Conservation (phyloP, 768 basidiomycete genomes). For the Trametes coccinea region DNA sequence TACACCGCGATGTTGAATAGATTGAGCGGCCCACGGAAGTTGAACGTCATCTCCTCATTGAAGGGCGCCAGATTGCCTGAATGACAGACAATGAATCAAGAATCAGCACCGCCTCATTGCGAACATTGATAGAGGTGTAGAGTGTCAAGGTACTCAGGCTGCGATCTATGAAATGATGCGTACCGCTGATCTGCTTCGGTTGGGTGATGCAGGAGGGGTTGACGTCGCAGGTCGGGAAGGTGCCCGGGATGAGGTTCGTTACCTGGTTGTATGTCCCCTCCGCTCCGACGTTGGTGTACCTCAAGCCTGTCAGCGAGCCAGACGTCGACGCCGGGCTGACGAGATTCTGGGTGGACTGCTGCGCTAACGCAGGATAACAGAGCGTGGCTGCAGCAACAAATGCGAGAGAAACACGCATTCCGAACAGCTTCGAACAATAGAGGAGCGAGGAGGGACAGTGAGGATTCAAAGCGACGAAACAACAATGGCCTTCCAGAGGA, state of each 20-base stretch:
- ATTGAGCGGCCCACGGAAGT: slow-evolving; percentile 31
- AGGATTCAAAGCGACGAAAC: not conserved
- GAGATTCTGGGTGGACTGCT: slow-evolving; percentile 18
- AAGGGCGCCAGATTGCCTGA: slow-evolving; percentile 31
- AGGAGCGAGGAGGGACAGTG: not conserved
- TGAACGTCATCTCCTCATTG: slow-evolving; percentile 31
- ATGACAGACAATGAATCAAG: not conserved
- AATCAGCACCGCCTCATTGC: not conserved
- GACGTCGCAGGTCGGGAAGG: slow-evolving; percentile 26
- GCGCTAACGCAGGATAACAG: slow-evolving; percentile 6
- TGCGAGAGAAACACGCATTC: slow-evolving; percentile 10
- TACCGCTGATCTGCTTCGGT: slow-evolving; percentile 21
- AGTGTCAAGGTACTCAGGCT: not conserved
- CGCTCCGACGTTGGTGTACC: slow-evolving; percentile 28
- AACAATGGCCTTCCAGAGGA: slow-evolving; percentile 12
- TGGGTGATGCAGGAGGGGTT: slow-evolving; percentile 28
- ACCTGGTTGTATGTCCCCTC: slow-evolving; percentile 30
- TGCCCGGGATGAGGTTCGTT: slow-evolving; percentile 28
- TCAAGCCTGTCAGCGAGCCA: slow-evolving; percentile 27
- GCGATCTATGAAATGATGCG: not conserved
- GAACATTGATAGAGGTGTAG: not conserved
- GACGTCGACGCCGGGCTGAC: slow-evolving; percentile 16
- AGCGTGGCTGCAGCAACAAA: slow-evolving; percentile 4
- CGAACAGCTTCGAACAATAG: not conserved
- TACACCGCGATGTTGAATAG: slow-evolving; percentile 34